A percentile compares a stretch with the other conserved stretches of the same genome.
Evolutionary conservation across 164 flowering plant genomes (phyloP).

Genomic region (Nelumbo lutea): DNA sequence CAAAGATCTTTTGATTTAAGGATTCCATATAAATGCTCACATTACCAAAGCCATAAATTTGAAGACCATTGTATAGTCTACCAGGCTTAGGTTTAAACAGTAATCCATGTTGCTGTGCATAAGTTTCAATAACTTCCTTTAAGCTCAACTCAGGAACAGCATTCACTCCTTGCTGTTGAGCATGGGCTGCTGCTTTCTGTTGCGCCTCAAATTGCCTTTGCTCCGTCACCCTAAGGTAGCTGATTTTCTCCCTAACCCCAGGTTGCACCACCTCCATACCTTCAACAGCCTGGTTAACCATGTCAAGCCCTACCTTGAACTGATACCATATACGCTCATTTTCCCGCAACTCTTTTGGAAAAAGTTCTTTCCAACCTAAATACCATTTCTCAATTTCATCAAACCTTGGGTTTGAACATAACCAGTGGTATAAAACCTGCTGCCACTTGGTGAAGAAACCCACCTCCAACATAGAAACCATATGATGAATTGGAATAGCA

Average conservation of each 20-base stretch:
- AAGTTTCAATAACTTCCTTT: slow-evolving; percentile 68
- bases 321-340: slow-evolving; percentile 70
- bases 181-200: slow-evolving; percentile 57
- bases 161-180: slow-evolving; percentile 31
- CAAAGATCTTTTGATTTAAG: slow-evolving; percentile 61
- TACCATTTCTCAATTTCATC: slow-evolving; percentile 81
- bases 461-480: slow-evolving; percentile 76
- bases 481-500: slow-evolving; percentile 69
- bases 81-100: slow-evolving; percentile 79
- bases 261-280: slow-evolving; percentile 73
- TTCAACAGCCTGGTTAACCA: slow-evolving; percentile 83
- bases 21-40: slow-evolving; percentile 64
- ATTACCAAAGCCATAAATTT: slow-evolving; percentile 87
- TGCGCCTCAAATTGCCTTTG: slow-evolving; percentile 78
- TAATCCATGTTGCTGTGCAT: slow-evolving; percentile 69
- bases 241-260: slow-evolving; percentile 70
- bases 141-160: slow-evolving; percentile 52
- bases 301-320: slow-evolving; percentile 61
- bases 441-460: slow-evolving; percentile 85
- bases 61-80: slow-evolving; percentile 72
- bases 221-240: slow-evolving; percentile 70
- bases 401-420: slow-evolving; percentile 67
- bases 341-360: slow-evolving; percentile 68
- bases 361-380: slow-evolving; percentile 71
- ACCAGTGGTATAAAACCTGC: slow-evolving; percentile 86